phyloP scores from a whole-genome alignment of 2,329 filamentous ascomycete species.

The Lithohypha guttulata region DNA sequence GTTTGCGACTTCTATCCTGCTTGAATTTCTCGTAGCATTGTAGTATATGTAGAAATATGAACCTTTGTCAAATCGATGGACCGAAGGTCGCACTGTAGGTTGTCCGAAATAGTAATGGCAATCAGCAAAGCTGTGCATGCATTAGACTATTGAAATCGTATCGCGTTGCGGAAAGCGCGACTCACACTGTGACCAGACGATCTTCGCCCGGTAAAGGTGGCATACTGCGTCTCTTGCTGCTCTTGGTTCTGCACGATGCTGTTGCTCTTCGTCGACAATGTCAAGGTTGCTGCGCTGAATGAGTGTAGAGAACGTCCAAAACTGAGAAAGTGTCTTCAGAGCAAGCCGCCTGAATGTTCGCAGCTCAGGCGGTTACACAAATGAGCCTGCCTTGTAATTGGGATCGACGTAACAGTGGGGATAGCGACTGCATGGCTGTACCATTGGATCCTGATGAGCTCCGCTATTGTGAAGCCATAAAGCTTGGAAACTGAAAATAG shows the following conservation, averaged over 20 bases:
- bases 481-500: no score
- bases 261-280: neutral
- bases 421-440: neutral
- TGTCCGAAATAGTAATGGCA: slow-evolving; percentile 53
- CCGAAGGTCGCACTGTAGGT: slow-evolving; percentile 43
- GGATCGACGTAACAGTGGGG: slow-evolving; percentile 2
- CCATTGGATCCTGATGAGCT: no score
- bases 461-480: no score
- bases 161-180: no score
- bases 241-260: neutral
- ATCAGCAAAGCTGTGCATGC: slow-evolving; percentile 53
- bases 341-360: no score
- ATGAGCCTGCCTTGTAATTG: neutral
- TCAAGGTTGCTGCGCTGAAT: neutral
- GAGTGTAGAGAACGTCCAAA: no score
- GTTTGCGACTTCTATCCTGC: slow-evolving; percentile 53
- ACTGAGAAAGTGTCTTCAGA: no score
- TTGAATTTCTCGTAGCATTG: slow-evolving; percentile 41
- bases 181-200: slow-evolving; percentile 37
- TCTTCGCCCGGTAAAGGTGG: slow-evolving; percentile 38
- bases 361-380: slow-evolving; percentile 4
- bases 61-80: slow-evolving; percentile 54
- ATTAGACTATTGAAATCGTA: no score
- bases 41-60: slow-evolving; percentile 57
- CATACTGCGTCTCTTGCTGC: slow-evolving; percentile 28